These are phyloP conservation scores for Pseudocercospora pini-densiflorae DNA, from an alignment of 2,329 filamentous ascomycete genomes.

Conservation along the genomic window DNA sequence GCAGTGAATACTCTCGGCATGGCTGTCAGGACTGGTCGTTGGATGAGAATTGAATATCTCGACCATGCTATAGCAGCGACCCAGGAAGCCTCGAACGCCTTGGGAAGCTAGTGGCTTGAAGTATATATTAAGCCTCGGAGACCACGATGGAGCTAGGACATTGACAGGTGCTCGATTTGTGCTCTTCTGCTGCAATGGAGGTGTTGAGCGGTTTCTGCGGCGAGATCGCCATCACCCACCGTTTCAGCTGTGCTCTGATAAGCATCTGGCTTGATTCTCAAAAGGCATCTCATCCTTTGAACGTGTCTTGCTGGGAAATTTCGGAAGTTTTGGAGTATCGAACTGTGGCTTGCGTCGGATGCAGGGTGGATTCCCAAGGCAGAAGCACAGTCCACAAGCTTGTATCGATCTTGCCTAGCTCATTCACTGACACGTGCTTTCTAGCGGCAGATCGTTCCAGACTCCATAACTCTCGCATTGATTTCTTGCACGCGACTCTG, in stretches of 20 bases:
- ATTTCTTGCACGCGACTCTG: background rate
- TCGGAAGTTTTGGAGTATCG: background rate
- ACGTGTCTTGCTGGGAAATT: no score
- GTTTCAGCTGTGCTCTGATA: no score
- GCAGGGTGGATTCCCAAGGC: background rate
- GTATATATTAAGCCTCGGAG: background rate
- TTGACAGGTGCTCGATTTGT: background rate
- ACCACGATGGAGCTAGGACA: background rate
- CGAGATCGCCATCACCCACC: no score
- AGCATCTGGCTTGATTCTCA: no score
- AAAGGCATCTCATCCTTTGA: no score
- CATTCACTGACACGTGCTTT: background rate
- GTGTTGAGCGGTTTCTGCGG: no score
- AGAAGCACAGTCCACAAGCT: background rate
- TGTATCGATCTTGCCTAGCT: background rate
- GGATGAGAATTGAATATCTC: background rate
- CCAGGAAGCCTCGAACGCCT: background rate
- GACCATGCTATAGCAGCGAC: background rate
- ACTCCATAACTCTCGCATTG: background rate
- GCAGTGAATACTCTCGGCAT: background rate
- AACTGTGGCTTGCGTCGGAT: background rate
- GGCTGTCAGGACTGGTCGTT: background rate
- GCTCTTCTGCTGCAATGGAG: background rate
- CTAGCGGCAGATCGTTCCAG: background rate
- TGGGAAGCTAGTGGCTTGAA: constrained; percentile 2